phyloP scores from a whole-genome alignment of 208 protist species.

The Crithidia fasciculata region DNA sequence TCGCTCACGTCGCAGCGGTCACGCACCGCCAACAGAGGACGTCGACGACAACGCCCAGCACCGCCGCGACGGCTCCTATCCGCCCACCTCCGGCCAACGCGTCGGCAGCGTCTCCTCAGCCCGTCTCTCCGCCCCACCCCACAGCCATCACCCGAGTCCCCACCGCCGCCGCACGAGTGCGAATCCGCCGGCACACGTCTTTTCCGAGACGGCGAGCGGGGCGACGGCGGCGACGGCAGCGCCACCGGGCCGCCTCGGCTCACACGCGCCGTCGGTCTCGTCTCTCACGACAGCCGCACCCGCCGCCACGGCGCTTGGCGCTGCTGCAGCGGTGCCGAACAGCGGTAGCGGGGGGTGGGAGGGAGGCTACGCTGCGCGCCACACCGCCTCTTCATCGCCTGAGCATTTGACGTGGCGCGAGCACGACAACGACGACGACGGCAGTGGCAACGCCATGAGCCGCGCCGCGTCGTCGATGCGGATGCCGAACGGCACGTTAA shows the following conservation, averaged over 20 bases:
- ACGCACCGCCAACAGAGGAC: background rate
- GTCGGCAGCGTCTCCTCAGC: background rate
- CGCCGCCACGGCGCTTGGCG: no score
- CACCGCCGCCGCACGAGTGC: background rate
- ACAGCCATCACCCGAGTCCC: background rate
- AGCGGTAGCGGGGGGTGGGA: no score
- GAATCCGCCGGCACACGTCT: background rate
- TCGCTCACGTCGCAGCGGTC: background rate
- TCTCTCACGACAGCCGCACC: background rate
- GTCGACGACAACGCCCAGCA: background rate
- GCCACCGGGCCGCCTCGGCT: background rate
- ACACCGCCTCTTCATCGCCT: background rate
- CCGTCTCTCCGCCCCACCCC: background rate
- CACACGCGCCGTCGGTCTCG: background rate
- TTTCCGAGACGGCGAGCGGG: conserved; percentile 12
- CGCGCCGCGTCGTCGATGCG: conserved; percentile 1
- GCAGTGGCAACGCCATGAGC: background rate
- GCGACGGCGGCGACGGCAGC: background rate
- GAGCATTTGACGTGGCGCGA: conserved; percentile 1
- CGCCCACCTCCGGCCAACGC: background rate
- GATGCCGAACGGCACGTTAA: background rate
- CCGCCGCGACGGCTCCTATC: background rate
- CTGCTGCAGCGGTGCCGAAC: no score
- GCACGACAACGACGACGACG: background rate
- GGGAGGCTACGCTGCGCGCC: no score